A percentile compares a stretch with the other conserved stretches of the same genome.
Conservation (phyloP, 768 basidiomycete genomes). For the Galerina marginata region DNA sequence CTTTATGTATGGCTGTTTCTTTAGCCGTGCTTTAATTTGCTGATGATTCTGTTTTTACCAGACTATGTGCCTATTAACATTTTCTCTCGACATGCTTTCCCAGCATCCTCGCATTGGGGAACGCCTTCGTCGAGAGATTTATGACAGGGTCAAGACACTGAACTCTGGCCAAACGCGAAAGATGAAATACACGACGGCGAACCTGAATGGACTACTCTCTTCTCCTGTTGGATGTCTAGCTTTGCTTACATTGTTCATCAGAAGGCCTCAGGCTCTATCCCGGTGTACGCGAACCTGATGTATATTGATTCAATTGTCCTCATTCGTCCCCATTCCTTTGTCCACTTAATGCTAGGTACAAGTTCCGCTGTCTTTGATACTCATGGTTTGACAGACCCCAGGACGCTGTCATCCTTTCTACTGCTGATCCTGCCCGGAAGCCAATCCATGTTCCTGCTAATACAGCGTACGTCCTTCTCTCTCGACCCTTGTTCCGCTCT, state of each 20-base stretch:
- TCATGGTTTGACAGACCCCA: neutral
- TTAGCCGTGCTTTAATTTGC: neutral
- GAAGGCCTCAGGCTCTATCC: too few relatives aligned
- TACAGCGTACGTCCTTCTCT: constrained; percentile 21
- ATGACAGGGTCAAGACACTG: constrained; percentile 42
- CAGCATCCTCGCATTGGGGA: constrained; percentile 43
- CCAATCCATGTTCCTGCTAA: constrained; percentile 27
- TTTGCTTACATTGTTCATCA: too few relatives aligned
- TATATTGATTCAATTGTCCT: constrained; percentile 39
- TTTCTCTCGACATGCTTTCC: constrained; percentile 48
- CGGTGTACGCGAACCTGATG: too few relatives aligned
- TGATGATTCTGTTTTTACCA: constrained; percentile 7
- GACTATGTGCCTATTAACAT: constrained; percentile 48
- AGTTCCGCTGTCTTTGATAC: neutral
- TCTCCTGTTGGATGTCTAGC: neutral
- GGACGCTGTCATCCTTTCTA: constrained; percentile 19
- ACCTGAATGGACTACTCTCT: constrained; percentile 34
- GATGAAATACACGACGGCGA: constrained; percentile 44
- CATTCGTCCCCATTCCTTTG: constrained; percentile 4
- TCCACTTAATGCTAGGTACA: constrained; percentile 9
- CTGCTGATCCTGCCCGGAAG: constrained; percentile 20
- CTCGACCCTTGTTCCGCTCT: neutral
- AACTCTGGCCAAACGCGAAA: constrained; percentile 49
- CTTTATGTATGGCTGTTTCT: too few relatives aligned
- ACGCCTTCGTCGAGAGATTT: constrained; percentile 45